phyloP scores from a whole-genome alignment of 2,329 filamentous ascomycete species.

The Chaetomiaceae sp. region DNA sequence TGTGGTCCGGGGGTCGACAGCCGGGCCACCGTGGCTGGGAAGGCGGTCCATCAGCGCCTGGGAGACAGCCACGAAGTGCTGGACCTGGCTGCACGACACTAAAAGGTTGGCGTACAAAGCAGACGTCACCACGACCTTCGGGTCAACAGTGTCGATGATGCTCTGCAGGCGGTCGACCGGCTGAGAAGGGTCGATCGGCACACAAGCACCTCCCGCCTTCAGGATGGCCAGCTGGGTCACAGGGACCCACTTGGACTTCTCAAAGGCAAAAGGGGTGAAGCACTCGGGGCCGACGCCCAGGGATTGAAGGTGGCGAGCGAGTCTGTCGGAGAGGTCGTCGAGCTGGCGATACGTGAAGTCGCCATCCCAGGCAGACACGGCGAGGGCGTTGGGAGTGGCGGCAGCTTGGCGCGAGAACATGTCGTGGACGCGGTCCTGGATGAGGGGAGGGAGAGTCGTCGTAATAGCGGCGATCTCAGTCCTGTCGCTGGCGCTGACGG shows the following conservation, averaged over 20 bases:
- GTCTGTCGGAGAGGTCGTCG: conserved; percentile 12
- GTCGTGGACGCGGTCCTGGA: conserved; percentile 8
- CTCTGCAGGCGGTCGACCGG: conserved; percentile 4
- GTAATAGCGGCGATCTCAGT: conserved; percentile 32
- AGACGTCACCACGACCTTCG: conserved; percentile 15
- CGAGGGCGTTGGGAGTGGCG: neutral
- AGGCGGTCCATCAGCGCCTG: conserved; percentile 11
- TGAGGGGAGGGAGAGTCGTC: neutral
- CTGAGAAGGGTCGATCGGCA: conserved; percentile 1
- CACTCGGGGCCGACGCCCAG: conserved; percentile 21
- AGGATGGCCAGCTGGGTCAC: conserved; percentile 25
- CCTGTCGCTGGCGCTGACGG: conserved; percentile 39
- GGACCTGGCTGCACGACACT: neutral
- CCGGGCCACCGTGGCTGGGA: conserved; percentile 1
- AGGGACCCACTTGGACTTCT: conserved; percentile 24
- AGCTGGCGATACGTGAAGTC: conserved; percentile 18
- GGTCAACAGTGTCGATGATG: neutral
- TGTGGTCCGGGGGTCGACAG: neutral
- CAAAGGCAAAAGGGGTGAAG: conserved; percentile 23
- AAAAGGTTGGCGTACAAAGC: conserved; percentile 4
- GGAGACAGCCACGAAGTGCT: conserved; percentile 14
- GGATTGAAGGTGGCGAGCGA: conserved; percentile 16
- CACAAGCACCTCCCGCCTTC: conserved; percentile 25
- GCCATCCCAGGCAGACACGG: conserved; percentile 23
- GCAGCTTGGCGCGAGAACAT: neutral